A percentile compares a stretch with the other conserved stretches of the same genome.
phyloP scores from a whole-genome alignment of 1,284 basidiomycete species.

The Ustanciosporium gigantosporum region DNA sequence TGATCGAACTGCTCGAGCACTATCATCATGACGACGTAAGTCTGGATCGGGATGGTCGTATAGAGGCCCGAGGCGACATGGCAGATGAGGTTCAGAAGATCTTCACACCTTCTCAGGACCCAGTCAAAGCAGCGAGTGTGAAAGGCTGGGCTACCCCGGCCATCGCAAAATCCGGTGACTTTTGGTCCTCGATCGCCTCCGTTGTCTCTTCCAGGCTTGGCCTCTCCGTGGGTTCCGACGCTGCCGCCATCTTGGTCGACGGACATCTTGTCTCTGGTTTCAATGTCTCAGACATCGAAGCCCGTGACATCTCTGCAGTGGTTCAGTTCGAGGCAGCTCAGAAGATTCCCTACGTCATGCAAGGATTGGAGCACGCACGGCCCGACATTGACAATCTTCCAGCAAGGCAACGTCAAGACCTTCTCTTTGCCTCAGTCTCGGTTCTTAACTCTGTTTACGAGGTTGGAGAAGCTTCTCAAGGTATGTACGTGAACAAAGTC shows the following conservation, averaged over 20 bases:
- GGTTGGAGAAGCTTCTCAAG: slow-evolving; percentile 7
- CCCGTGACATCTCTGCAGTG: slow-evolving; percentile 27
- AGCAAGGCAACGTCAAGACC: slow-evolving; percentile 13
- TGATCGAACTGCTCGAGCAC: slow-evolving; percentile 4
- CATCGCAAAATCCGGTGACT: not conserved
- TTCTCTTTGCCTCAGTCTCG: slow-evolving; percentile 29
- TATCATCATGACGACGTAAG: not conserved
- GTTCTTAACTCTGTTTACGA: slow-evolving; percentile 37
- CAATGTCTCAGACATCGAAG: slow-evolving; percentile 5
- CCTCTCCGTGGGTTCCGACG: not conserved
- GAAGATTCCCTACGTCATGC: slow-evolving; percentile 27
- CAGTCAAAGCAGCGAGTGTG: not conserved
- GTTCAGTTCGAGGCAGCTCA: slow-evolving; percentile 32
- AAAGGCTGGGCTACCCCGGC: not conserved
- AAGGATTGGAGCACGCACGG: slow-evolving; percentile 13
- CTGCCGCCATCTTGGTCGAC: slow-evolving; percentile 29
- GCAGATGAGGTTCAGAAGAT: not conserved
- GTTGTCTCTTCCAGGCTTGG: slow-evolving; percentile 3
- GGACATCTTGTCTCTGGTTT: slow-evolving; percentile 24
- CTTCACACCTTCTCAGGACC: not conserved
- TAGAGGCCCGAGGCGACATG: not conserved
- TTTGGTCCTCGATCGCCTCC: slow-evolving; percentile 9
- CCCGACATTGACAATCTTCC: slow-evolving; percentile 5
- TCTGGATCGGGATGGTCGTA: not conserved
- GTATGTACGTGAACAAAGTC: slow-evolving; percentile 11